Base-by-base conservation (phyloP, 2,329 filamentous ascomycete species). In the Pseudocercospora macadamiae region DNA sequence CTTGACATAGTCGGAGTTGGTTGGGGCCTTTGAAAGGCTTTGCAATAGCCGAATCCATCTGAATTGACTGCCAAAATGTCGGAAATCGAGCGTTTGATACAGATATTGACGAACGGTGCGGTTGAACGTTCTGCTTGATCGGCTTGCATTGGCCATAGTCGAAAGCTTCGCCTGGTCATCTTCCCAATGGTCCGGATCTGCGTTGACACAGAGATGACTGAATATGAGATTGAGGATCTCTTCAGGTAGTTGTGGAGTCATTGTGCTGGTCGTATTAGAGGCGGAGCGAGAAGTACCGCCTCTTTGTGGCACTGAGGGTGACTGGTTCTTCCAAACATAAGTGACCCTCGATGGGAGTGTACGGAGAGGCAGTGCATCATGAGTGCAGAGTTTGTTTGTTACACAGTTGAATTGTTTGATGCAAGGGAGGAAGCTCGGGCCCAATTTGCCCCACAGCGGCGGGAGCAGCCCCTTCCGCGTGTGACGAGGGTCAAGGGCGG, bases 161-260 rank as follows among this genome's bases (percentile, higher is more conserved):
- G 16, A n/a, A 23, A 51, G 47, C 47, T 30, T 51, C 6, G 18
- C 8, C 47, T 51, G 47, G 28, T 32, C 47, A 28, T 51, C 47
- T 9, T 21, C 18, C 8, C 30, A 5, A 28, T 10, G 26, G 10
- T 14, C 9, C 14, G 16, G 28, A 3, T 32, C 28, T 21, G 26
- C 28, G 4, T 25, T 19, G 47, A 51, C 26, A 12, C 47, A 19
- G 4, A 51, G n/a, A 14, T 51, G 47, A 10, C 25, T 23, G 30
- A 51, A 34, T 8, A 51, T 36, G 4, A 28, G 47, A 30, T 16
- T n/a, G 25, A 51, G 16, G 12, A 51, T 51, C 47, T 51, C 47
- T 51, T 51, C 47, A 7, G 47, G 47, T 34, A 34, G 23, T 2
- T 36, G 25, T 21, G 18, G 26, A 19, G 19, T 19, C 47, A 51